Conservation (phyloP, 371 early-diverging fungal genomes). For the Polyrhizophydium stewartii region DNA sequence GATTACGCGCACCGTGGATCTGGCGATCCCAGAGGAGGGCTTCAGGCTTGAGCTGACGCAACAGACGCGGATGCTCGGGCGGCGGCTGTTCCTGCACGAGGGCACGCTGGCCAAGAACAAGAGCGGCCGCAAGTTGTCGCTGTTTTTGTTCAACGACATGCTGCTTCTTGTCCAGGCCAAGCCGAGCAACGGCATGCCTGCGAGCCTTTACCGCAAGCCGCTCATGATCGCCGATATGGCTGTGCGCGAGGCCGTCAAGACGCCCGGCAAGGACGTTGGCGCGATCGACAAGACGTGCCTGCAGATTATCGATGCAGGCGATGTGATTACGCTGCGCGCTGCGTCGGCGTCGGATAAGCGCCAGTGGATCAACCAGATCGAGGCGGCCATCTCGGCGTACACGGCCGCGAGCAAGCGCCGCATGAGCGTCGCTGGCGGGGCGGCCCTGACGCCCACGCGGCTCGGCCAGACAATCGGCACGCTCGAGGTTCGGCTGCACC, state of each 20-base stretch:
- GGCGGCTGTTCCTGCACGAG: conserved; percentile 74
- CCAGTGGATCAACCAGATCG: conserved; percentile 59
- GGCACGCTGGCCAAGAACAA: conserved; percentile 78
- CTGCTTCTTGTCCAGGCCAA: conserved; percentile 59
- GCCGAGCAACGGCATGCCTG: conserved; percentile 25
- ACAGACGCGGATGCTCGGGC: conserved; percentile 13
- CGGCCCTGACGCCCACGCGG: not conserved
- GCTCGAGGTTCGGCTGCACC: conserved; percentile 7
- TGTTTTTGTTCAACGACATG: conserved; percentile 84
- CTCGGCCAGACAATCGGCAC: conserved; percentile 13
- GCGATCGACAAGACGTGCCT: conserved; percentile 50
- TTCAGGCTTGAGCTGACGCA: conserved; percentile 16
- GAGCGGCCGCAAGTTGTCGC: conserved; percentile 77
- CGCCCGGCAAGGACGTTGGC: conserved; percentile 17
- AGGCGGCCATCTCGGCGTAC: conserved; percentile 10
- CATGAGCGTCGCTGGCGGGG: not conserved
- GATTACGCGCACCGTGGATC: conserved; percentile 63
- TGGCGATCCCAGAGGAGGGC: conserved; percentile 24
- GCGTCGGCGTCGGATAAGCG: conserved; percentile 50
- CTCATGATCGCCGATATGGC: conserved; percentile 26
- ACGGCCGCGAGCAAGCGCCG: not conserved
- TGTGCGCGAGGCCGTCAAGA: conserved; percentile 22
- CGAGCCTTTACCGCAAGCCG: conserved; percentile 54
- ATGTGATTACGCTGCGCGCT: conserved; percentile 57
- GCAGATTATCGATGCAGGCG: conserved; percentile 53